These are phyloP conservation scores for Suhomyces xylopsoci DNA, from an alignment of 805 yeast species.

Conservation along the genomic window DNA sequence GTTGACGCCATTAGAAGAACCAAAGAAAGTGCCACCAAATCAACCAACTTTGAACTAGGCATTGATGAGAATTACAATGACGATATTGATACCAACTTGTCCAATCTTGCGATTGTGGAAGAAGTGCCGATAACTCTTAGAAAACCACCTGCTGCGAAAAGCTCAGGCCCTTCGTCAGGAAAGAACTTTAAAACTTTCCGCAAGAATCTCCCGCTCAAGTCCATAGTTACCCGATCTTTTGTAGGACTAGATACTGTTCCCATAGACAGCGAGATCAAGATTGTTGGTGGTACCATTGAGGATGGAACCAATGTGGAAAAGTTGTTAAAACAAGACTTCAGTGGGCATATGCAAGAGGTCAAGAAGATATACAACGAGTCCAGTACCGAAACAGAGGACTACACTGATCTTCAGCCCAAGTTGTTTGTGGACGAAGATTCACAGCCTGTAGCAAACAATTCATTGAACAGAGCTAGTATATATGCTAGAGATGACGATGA, in stretches of 20 bases:
- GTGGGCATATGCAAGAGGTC: slow-evolving; percentile 11
- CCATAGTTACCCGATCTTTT: slow-evolving; percentile 28
- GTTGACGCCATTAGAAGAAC: slow-evolving; percentile 29
- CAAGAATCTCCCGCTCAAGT: slow-evolving; percentile 18
- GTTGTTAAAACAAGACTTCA: slow-evolving; percentile 8
- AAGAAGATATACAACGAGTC: slow-evolving; percentile 7
- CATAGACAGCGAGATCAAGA: slow-evolving; percentile 8
- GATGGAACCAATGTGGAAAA: slow-evolving; percentile 3
- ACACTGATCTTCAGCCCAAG: neutral
- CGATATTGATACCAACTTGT: slow-evolving; percentile 23
- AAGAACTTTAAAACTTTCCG: slow-evolving; percentile 40
- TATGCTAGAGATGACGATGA: slow-evolving; percentile 2
- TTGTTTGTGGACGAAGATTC: slow-evolving; percentile 3
- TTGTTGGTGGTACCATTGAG: neutral
- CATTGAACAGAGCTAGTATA: neutral
- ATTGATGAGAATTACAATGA: slow-evolving; percentile 17
- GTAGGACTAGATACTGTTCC: slow-evolving; percentile 19
- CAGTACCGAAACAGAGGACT: slow-evolving; percentile 3
- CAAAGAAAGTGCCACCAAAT: slow-evolving; percentile 20
- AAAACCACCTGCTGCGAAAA: slow-evolving; percentile 3
- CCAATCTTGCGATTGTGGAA: slow-evolving; percentile 36
- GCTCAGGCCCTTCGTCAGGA: slow-evolving; percentile 12
- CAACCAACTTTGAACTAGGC: slow-evolving; percentile 25
- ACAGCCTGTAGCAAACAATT: neutral
- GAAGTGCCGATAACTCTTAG: slow-evolving; percentile 17